Percentiles rank a stretch among this genome's conserved stretches.
These are phyloP conservation scores for Kuraishia capsulata DNA, from an alignment of 805 yeast genomes.

Conservation along the genomic window DNA sequence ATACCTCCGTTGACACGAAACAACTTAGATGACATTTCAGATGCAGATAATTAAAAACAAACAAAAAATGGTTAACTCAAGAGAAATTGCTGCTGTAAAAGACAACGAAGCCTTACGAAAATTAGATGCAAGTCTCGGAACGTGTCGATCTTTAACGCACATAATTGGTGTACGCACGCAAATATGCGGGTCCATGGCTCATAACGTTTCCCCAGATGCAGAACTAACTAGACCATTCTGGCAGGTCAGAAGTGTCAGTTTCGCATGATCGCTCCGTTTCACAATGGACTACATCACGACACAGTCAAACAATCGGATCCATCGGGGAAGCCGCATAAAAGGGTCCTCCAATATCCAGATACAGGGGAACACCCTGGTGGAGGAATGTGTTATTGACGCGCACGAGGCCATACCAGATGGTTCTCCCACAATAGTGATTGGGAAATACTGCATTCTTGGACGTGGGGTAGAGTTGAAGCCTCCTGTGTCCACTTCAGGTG, in stretches of 20 bases:
- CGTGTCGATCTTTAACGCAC: constrained; percentile 1
- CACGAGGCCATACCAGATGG: constrained; percentile 7
- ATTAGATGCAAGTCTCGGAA: background rate
- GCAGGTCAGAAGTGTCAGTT: no score
- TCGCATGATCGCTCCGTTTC: no score
- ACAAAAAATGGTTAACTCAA: no score
- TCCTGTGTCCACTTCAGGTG: constrained; percentile 9
- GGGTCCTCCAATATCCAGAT: constrained; percentile 35
- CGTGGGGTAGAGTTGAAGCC: constrained; percentile 21
- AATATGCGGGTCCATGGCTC: background rate
- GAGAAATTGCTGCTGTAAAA: no score
- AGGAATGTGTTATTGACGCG: constrained; percentile 17
- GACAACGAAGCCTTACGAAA: no score
- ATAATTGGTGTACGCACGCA: background rate
- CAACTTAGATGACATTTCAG: background rate
- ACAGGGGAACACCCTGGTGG: constrained; percentile 36
- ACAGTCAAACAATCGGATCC: constrained; percentile 39
- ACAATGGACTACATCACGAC: constrained; percentile 35
- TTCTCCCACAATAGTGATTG: constrained; percentile 28
- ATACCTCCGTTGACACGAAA: constrained; percentile 2
- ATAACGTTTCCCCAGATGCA: no score
- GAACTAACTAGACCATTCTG: no score
- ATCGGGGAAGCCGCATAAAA: constrained; percentile 29
- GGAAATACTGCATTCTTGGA: constrained; percentile 35
- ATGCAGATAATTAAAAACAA: background rate